A percentile compares a stretch with the other conserved stretches of the same genome.
These are phyloP conservation scores for Saturnispora hagleri DNA, from an alignment of 805 yeast genomes.

Conservation along the genomic window DNA sequence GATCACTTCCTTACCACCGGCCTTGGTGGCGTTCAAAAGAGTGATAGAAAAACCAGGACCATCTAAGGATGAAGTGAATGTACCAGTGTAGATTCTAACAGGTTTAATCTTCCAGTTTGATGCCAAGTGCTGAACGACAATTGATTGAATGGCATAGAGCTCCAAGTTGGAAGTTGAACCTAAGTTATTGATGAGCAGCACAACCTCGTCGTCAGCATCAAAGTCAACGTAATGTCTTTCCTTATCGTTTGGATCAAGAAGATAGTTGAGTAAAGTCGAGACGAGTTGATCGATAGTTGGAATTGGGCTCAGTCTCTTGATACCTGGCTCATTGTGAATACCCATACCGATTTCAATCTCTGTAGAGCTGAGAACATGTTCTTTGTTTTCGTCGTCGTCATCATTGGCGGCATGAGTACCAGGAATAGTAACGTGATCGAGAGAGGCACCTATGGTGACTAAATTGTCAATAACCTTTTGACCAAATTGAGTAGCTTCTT, in stretches of 20 bases:
- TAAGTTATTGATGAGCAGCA: constrained; percentile 68
- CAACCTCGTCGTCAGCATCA: constrained; percentile 47
- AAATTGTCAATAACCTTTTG: constrained; percentile 49
- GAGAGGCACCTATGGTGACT: constrained; percentile 83
- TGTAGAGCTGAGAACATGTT: constrained; percentile 37
- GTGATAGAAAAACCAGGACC: constrained; percentile 91
- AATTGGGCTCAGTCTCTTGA: constrained; percentile 49
- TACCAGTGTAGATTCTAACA: constrained; percentile 59
- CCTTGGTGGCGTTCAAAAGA: constrained; percentile 56
- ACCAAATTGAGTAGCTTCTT: constrained; percentile 51
- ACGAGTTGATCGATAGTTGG: constrained; percentile 61
- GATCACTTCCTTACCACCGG: constrained; percentile 38
- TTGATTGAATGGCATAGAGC: constrained; percentile 59
- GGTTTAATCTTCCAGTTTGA: constrained; percentile 51
- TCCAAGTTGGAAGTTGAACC: constrained; percentile 87
- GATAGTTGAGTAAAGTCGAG: constrained; percentile 47
- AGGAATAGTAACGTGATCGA: constrained; percentile 87
- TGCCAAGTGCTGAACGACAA: constrained; percentile 44
- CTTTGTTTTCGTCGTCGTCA: constrained; percentile 27
- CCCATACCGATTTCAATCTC: constrained; percentile 93
- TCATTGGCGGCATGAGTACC: constrained; percentile 33
- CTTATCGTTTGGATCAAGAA: constrained; percentile 52
- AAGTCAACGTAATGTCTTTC: constrained; percentile 81
- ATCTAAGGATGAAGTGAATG: constrained; percentile 81
- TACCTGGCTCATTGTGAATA: constrained; percentile 92